A percentile compares a stretch with the other conserved stretches of the same genome.
Evolutionary conservation across 179 eudicot species (phyloP).

Genomic region (Beta macrorhiza): DNA sequence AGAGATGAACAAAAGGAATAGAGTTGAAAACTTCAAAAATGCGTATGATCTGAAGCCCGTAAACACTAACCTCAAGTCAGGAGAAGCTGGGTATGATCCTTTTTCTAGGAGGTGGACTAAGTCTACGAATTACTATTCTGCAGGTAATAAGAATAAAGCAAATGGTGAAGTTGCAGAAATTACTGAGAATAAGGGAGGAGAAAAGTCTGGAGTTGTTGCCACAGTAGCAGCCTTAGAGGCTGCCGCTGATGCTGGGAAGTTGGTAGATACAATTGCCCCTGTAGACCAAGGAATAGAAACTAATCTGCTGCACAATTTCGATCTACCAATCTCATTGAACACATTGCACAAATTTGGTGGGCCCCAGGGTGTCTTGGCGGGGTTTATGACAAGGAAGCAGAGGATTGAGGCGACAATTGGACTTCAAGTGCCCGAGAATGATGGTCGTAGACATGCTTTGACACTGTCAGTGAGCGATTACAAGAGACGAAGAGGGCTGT

Average conservation of each 20-base stretch:
- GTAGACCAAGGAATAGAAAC: conserved; percentile 82
- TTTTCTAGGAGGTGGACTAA: conserved; percentile 98
- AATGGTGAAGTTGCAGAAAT: conserved; percentile 30
- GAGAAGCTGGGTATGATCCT: conserved; percentile 97
- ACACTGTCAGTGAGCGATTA: conserved; percentile 87
- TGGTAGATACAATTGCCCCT: conserved; percentile 93
- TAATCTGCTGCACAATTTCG: conserved; percentile 69
- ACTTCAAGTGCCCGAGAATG: conserved; percentile 72
- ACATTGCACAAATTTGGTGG: conserved; percentile 76
- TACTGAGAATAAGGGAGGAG: conserved; percentile 21
- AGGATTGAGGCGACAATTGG: conserved; percentile 78
- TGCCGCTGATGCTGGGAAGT: conserved; percentile 88
- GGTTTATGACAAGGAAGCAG: conserved; percentile 89
- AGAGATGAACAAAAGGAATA: conserved; percentile 84
- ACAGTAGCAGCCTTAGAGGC: conserved; percentile 88
- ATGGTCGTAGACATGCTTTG: conserved; percentile 87
- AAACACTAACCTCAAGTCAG: conserved; percentile 60
- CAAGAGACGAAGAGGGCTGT: conserved; percentile 86
- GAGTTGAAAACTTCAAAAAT: conserved; percentile 87
- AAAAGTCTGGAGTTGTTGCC: conserved; percentile 52
- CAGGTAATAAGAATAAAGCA: conserved; percentile 34
- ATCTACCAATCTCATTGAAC: conserved; percentile 75
- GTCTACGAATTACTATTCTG: conserved; percentile 77
- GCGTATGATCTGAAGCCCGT: conserved; percentile 78
- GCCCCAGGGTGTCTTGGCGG: conserved; percentile 68